A percentile compares a stretch with the other conserved stretches of the same genome.
phyloP scores from a whole-genome alignment of 2,329 filamentous ascomycete species.

The Alternaria incomplexa region DNA sequence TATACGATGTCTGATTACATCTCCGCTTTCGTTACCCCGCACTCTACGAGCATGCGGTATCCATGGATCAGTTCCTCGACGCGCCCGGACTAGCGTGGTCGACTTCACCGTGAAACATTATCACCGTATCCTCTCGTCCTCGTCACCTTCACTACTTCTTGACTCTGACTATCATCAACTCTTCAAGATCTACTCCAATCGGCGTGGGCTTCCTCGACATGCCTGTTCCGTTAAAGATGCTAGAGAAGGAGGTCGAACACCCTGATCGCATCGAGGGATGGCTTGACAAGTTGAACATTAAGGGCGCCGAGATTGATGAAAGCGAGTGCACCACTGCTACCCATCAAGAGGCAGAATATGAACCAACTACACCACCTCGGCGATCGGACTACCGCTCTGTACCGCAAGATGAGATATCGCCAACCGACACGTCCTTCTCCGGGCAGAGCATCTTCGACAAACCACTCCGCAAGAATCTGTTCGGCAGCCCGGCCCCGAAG shows the following conservation, averaged over 20 bases:
- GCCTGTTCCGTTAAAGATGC: background rate
- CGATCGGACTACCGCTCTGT: too few species aligned
- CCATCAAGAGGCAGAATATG: background rate
- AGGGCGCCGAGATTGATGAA: background rate
- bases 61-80: background rate
- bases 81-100: conserved; percentile 4
- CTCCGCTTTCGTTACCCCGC: background rate
- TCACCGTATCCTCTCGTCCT: background rate
- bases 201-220: background rate
- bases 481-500: background rate
- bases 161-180: background rate
- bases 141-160: background rate
- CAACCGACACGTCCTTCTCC: conserved; percentile 35
- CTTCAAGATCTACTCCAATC: background rate
- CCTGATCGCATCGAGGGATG: conserved; percentile 2
- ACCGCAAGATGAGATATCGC: conserved; percentile 20
- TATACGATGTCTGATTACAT: background rate
- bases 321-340: background rate
- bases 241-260: background rate
- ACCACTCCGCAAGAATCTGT: background rate
- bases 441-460: conserved; percentile 29
- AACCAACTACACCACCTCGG: background rate
- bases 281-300: conserved; percentile 2
- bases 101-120: conserved; percentile 8
- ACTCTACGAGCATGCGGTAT: background rate